Conservation (phyloP, 352 stramenopile species). For the Pelagophyceae sp. region DNA sequence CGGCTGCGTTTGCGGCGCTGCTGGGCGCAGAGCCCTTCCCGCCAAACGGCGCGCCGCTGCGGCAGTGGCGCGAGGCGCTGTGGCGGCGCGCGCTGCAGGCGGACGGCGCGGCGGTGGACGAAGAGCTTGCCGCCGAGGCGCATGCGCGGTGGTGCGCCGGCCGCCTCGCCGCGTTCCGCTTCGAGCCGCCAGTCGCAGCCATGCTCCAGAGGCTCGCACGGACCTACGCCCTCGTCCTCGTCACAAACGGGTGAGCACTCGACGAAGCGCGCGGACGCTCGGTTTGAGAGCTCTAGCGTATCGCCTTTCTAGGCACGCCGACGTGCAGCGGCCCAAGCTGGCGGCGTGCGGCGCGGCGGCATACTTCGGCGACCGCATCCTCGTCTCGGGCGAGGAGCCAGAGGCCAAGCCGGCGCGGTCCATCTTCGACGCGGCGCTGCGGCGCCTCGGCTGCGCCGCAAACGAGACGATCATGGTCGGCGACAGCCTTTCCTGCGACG, state of each 20-base stretch:
- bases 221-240: neutral
- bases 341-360: neutral
- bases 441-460: no score
- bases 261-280: no score
- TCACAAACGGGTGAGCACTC: neutral
- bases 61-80: neutral
- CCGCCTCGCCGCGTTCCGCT: neutral
- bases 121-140: neutral
- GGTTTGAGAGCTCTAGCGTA: no score
- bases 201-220: neutral
- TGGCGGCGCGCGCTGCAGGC: neutral
- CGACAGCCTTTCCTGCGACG: neutral
- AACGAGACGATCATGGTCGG: neutral
- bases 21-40: neutral
- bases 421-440: neutral
- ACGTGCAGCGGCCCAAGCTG: neutral
- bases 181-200: neutral
- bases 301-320: neutral
- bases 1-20: neutral
- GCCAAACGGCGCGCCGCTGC: neutral
- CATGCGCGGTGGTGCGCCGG: neutral
- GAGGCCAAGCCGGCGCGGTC: neutral
- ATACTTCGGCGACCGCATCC: neutral
- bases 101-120: no score
- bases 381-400: neutral